Evolutionary conservation across 306 rosid species (phyloP), one percentile per base, ranked within the genome.

Genomic region (Mimosa bimucronata): DNA sequence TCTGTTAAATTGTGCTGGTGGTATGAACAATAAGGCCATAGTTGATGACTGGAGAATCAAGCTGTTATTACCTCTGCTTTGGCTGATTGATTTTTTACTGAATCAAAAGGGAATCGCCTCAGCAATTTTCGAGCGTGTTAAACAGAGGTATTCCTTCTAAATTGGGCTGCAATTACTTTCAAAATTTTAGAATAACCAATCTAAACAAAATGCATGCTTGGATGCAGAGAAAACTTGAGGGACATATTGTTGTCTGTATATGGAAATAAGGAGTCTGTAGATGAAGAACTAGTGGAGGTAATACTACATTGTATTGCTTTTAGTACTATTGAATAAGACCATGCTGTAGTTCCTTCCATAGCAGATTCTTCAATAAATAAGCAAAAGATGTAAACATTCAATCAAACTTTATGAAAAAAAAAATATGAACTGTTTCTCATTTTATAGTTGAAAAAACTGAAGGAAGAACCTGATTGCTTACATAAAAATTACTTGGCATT

Each of bases 21-120:
- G 98, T 61, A 94, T 94, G 98, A 94, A 94, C 83, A 94, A 94
- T 75, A 94, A 94, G 85, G 98, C 97, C 64, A 83, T 94, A 65
- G 94, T 90, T 34, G 98, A 92, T 71, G 98, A 94, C 74, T 92
- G 98, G 98, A 89, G 98, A 86, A 94, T 92, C 90, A 92, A 89
- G 88, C 87, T 94, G 11, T 62, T 91, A 26, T 76, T 90, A 26
- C 97, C 98, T 58, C 60, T 94, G 87, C 91, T 94, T 79, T 90
- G 87, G 97, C 83, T 94, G 52, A 0, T 94, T 73, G 98, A 94
- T 76, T 88, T 94, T 79, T 82, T 94, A 78, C 74, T 94, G 81
- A 90, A 87, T 6, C 98, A 89, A 84, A 82, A 76, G 64, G 81
- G 84, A 76, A 92, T 92, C 71, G 95, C 97, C 82, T 92, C 97